A percentile compares a stretch with the other conserved stretches of the same genome.
These are phyloP conservation scores for Colletotrichum musicola DNA, from an alignment of 2,329 filamentous ascomycete species.

Conservation along the genomic window DNA sequence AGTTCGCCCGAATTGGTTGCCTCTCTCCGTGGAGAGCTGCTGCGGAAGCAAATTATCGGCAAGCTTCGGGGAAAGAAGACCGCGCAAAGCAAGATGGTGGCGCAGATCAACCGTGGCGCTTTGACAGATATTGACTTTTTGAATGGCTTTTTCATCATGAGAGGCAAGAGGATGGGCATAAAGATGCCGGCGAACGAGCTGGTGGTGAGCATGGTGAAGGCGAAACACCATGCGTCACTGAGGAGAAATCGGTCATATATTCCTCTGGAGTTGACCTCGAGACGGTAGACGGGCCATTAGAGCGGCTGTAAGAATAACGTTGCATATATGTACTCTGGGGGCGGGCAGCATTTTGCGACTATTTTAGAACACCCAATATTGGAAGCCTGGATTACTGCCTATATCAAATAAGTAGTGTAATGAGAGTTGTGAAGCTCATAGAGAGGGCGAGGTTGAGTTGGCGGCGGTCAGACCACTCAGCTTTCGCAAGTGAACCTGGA, in stretches of 20 bases:
- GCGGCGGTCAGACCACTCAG: background rate
- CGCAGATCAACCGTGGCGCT: slow-evolving; percentile 70
- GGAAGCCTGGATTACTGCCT: background rate
- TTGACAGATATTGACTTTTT: slow-evolving; percentile 85
- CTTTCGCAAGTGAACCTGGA: background rate
- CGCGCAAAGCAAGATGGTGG: slow-evolving; percentile 73
- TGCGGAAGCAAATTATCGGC: slow-evolving; percentile 72
- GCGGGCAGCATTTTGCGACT: slow-evolving; percentile 20
- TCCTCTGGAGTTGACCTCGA: slow-evolving; percentile 52
- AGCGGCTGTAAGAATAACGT: background rate
- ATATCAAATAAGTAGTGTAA: background rate
- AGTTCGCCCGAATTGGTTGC: slow-evolving; percentile 68
- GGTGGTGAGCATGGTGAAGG: slow-evolving; percentile 79
- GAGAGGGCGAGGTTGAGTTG: background rate
- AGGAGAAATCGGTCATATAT: slow-evolving; percentile 50
- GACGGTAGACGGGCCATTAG: slow-evolving; percentile 15
- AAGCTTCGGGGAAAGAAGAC: slow-evolving; percentile 69
- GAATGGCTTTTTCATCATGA: slow-evolving; percentile 87
- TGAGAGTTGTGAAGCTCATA: background rate
- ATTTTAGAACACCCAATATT: background rate
- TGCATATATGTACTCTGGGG: slow-evolving; percentile 14
- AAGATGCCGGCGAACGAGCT: slow-evolving; percentile 78
- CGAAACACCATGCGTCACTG: slow-evolving; percentile 63
- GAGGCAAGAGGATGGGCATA: slow-evolving; percentile 80
- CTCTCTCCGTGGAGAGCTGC: slow-evolving; percentile 69